Evolutionary conservation across 352 stramenopile genomes (phyloP).

Genomic region (Phytopythium vexans): DNA sequence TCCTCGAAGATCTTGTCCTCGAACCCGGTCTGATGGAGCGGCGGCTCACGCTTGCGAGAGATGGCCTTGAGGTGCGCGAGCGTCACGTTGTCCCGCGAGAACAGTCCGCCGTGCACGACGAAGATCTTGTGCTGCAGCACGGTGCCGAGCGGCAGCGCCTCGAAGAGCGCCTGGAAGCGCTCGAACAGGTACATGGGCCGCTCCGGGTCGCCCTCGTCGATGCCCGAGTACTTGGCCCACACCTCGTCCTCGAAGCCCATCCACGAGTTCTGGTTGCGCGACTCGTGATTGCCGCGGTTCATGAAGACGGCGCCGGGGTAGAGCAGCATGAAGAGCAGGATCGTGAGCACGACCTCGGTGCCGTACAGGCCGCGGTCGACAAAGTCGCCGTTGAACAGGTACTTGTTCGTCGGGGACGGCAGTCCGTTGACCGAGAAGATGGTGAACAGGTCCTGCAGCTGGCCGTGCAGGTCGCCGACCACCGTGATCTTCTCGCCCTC

Average conservation of each 20-base stretch:
- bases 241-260: conserved; percentile 92
- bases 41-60: conserved; percentile 89
- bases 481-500: conserved; percentile 91
- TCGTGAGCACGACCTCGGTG: conserved; percentile 81
- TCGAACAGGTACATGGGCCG: conserved; percentile 57
- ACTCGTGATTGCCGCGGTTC: conserved; percentile 96
- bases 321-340: conserved; percentile 71
- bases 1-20: conserved; percentile 94
- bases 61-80: conserved; percentile 89
- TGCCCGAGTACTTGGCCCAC: conserved; percentile 77
- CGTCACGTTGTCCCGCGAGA: conserved; percentile 90
- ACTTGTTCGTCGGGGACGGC: conserved; percentile 89
- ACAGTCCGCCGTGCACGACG: conserved; percentile 92
- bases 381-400: conserved; percentile 97
- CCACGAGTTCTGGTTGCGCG: conserved; percentile 91
- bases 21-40: conserved; percentile 83
- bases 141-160: conserved; percentile 86
- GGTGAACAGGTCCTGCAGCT: conserved; percentile 93
- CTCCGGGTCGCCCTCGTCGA: conserved; percentile 51
- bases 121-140: conserved; percentile 92
- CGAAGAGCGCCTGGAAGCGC: conserved; percentile 81
- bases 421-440: conserved; percentile 94
- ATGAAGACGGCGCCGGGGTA: conserved; percentile 87
- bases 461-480: conserved; percentile 92
- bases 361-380: conserved; percentile 92